Evolutionary conservation across 1,284 basidiomycete species (phyloP), one percentile per base, ranked within the genome.

Genomic region (Tilletia setariae): DNA sequence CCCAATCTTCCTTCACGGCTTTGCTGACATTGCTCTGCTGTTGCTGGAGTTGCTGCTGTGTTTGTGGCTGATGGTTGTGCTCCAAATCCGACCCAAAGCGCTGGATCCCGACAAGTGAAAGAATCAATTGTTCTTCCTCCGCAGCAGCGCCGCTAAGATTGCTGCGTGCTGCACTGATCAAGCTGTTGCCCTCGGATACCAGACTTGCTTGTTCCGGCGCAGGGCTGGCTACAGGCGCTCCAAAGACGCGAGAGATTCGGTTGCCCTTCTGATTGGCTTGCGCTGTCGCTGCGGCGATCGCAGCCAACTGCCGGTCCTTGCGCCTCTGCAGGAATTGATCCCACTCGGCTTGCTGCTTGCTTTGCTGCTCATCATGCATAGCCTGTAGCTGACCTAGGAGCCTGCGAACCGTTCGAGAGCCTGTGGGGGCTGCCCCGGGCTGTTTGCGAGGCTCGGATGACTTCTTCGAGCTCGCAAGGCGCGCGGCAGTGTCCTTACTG

Each of bases 361-460:
- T 84, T 79, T 98, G 94, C 65, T 90, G 88, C 71, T 88, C 84
- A 76, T 98, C 93, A 79, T 98, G 94, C 63, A 94, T 90, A 68
- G 88, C 88, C 1, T 89, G 93, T 46, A 98, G 86, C 81, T 92
- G 88, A n/a, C 88, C 86, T 1, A 98, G 86, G 23, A 97, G 85
- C 19, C 85, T 85, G 11, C 90, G 88, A 47, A 97, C 88, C 2
- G 90, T 92, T 73, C 90, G 88, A 1, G 89, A 87, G 73, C 90
- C 3, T 16, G 75, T 71, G 7, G 75, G 72, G 15, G 68, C 53
- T 6, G 46, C 56, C 19, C 28, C 16, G 8, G 30, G 28, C 19
- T 23, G 61, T 4, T 25, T 19, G 13, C 32, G 19, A 15, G 61
- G 8, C 3, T 23, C 30, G 53, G 35, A 40, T 4, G 35, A 6